phyloP scores from a whole-genome alignment of 345 rosid genomes.

The Salix viminalis region DNA sequence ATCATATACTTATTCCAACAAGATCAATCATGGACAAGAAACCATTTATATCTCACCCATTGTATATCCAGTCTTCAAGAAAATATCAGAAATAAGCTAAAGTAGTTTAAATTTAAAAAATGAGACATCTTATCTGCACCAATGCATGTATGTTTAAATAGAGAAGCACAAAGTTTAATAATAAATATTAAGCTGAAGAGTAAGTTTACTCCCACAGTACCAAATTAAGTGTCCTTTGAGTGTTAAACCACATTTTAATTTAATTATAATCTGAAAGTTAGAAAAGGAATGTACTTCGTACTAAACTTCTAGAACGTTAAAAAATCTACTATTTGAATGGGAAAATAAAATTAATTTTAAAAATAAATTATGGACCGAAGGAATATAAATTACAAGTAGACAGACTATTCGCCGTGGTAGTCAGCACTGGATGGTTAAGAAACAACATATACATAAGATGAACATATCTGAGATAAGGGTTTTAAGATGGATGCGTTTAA shows the following conservation, averaged over 20 bases:
- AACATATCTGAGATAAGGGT: background rate
- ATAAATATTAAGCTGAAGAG: background rate
- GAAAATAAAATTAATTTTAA: background rate
- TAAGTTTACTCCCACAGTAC: background rate
- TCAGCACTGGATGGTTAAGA: background rate
- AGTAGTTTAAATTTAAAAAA: background rate
- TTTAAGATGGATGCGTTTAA: background rate
- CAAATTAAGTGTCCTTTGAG: background rate
- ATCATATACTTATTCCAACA: background rate
- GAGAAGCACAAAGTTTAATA: background rate
- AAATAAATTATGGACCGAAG: background rate
- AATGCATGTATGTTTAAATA: background rate
- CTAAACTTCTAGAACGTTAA: background rate
- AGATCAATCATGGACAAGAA: background rate
- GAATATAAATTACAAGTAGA: background rate
- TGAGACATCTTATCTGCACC: background rate
- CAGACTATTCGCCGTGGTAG: background rate
- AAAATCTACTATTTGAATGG: background rate
- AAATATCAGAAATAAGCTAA: background rate
- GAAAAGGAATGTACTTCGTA: background rate
- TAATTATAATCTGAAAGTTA: background rate
- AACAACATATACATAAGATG: background rate
- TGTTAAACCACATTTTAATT: background rate
- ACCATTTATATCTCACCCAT: background rate
- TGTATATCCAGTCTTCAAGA: background rate